These are phyloP conservation scores for Beauveria sp. DNA, from an alignment of 2,329 filamentous ascomycete genomes.

Conservation along the genomic window DNA sequence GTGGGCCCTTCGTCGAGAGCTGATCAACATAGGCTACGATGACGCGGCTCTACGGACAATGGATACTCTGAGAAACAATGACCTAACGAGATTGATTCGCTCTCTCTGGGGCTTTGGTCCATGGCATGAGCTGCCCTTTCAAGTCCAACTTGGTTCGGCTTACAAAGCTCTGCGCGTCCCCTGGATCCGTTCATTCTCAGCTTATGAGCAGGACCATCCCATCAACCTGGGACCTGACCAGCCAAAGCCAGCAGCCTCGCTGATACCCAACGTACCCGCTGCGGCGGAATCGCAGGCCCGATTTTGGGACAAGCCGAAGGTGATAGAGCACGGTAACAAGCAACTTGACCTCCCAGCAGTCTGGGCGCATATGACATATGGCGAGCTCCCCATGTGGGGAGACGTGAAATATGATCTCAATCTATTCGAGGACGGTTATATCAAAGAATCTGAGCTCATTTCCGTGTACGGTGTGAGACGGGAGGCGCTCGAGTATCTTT, in stretches of 20 bases:
- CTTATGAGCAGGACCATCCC: not conserved
- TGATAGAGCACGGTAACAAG: too few species aligned
- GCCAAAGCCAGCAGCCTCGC: not conserved
- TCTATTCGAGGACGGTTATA: not conserved
- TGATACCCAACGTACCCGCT: too few species aligned
- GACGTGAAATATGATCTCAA: not conserved
- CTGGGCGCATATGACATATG: too few species aligned
- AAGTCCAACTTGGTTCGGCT: not conserved
- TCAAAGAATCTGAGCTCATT: conserved; percentile 9
- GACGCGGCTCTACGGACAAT: not conserved
- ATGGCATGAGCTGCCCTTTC: not conserved
- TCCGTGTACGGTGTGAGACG: conserved; percentile 14
- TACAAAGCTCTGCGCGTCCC: not conserved
- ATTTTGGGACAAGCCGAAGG: too few species aligned
- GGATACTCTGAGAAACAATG: not conserved
- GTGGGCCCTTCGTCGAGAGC: not conserved
- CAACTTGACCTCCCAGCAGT: too few species aligned
- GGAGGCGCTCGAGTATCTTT: conserved; percentile 7
- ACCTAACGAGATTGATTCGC: not conserved
- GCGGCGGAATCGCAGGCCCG: too few species aligned
- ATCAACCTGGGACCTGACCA: not conserved
- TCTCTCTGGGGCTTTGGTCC: not conserved
- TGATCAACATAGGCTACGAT: not conserved
- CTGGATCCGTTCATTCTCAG: not conserved
- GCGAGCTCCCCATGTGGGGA: not conserved